Base-by-base conservation (phyloP, 208 protist genomes). In the Perkinsela sp. region DNA sequence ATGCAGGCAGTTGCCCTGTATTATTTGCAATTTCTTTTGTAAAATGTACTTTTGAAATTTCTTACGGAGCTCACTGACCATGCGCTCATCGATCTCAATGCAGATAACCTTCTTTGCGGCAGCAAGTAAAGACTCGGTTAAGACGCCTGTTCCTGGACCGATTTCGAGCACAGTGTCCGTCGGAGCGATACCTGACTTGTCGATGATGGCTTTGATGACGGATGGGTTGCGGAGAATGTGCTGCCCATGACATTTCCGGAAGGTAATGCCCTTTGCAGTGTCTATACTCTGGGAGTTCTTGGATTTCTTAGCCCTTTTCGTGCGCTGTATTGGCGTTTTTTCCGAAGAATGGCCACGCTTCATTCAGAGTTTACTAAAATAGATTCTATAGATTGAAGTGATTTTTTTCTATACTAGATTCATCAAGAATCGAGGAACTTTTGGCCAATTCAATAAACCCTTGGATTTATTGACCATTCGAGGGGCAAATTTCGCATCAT, bases 11-110 rank as follows among this genome's bases (percentile, higher is more conserved):
- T 99, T 97, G 48, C 94, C 93, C 22, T 97, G 82, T 30, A 99
- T 90, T 31, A 99, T 93, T 78, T 97, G 75, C 67, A 99, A 75
- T 76, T 97, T 96, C 6, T 78, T 70, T 16, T 76, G 72, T 1
- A 93, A 72, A 22, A 85, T 78, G 0, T 88, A 95, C 32, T 83
- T 83, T 72, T 94, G 81, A 69, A 99, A 92, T 68, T 96, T 83
- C 78, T 99, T 99, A 71, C 95, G 90, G 30, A 99, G 86, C 80
- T 99, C 97, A 31, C 86, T 92, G 69, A 97, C 95, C 96, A 99
- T 99, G 32, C 97, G 85, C 1, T 94, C 85, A 77, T 99, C 98
- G 30, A 98, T 83, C 78, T 99, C 97, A 73, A 98, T 90, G 1
- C 94, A 96, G 71, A 99, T 95, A 0, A 98, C 92, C 73, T 92